Conservation (phyloP, 1,284 basidiomycete genomes). For the Microbotryum intermedium region DNA sequence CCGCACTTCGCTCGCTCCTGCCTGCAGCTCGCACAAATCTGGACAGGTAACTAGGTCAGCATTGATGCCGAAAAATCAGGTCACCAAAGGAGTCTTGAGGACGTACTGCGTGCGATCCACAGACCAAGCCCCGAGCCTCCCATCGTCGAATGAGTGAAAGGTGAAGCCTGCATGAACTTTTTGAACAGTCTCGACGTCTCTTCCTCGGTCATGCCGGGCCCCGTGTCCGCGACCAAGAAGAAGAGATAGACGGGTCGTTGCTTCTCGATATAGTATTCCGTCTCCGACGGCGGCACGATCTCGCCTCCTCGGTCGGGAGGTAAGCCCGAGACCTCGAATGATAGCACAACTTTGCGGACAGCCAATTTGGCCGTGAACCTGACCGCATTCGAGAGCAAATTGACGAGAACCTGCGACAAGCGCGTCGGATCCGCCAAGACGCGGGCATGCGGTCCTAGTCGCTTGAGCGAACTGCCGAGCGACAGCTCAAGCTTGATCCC, state of each 20-base stretch:
- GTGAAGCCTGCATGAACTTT: slow-evolving; percentile 21
- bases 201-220: slow-evolving; percentile 23
- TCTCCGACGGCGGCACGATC: slow-evolving; percentile 16
- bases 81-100: too few relatives aligned
- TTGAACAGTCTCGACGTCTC: slow-evolving; percentile 16
- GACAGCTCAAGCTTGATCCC: slow-evolving; percentile 18
- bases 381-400: slow-evolving; percentile 21
- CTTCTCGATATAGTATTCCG: slow-evolving; percentile 14
- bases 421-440: slow-evolving; percentile 16
- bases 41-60: neutral
- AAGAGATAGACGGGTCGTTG: slow-evolving; percentile 18
- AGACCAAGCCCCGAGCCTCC: slow-evolving; percentile 15
- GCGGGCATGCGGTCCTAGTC: slow-evolving; percentile 15
- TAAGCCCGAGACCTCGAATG: slow-evolving; percentile 15
- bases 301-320: slow-evolving; percentile 11
- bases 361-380: slow-evolving; percentile 23
- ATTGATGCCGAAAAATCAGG: neutral
- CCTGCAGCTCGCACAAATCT: slow-evolving; percentile 25
- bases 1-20: slow-evolving; percentile 16
- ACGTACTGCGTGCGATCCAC: slow-evolving; percentile 20
- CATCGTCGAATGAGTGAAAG: slow-evolving; percentile 20
- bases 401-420: slow-evolving; percentile 13
- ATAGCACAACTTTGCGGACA: slow-evolving; percentile 14
- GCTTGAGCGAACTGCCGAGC: slow-evolving; percentile 21
- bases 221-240: slow-evolving; percentile 22